Evolutionary conservation across 2,329 filamentous ascomycete genomes (phyloP), one percentile per base, ranked within the genome.

Genomic region (Epichloe brachyelytri): DNA sequence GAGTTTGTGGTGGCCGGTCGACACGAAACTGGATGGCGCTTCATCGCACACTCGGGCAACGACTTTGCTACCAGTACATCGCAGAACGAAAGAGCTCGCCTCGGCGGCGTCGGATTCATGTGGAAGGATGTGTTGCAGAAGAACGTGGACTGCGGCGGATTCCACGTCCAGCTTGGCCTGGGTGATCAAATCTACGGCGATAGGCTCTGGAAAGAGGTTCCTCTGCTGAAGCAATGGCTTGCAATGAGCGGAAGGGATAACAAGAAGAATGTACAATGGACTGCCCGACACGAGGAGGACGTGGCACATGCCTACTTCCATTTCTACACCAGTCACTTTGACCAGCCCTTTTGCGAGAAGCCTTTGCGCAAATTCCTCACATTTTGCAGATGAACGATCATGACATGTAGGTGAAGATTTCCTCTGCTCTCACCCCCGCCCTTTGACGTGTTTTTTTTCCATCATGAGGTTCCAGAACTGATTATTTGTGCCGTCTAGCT

Each of bases 101-200:
- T 97, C 1, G 93, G 93, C 33, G 93, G 93, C 1, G 79, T 94
- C 1, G 88, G 90, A 0, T 87, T 93, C 63, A 95, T 98, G 91
- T 98, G 93, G 93, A 97, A 96, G 62, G 93, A 98, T 60, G 90
- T 98, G 30, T 76, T 98, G 63, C 89, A 96, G 68, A 96, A 96
- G 75, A 95, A 98, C 61, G 82, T 90, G 30, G 93, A 98, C 60
- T 95, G 90, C 59, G 89, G 90, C 51, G 93, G 93, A 1, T 98
- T 97, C 66, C 93, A 98, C 62, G 84, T 88, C 6, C 93, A 98
- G 63, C 75, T 98, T 7, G 93, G 91, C 14, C 72, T 96, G 4
- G 93, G 93, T 51, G 88, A 93, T 54, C 93, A 98, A 65, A 94
- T 98, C 49, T 97, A 94, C 63, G 93, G 88, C 2, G 93, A 98